Conservation (phyloP, 192 early-diverging fungal species). For the Spinellus fusiger region DNA sequence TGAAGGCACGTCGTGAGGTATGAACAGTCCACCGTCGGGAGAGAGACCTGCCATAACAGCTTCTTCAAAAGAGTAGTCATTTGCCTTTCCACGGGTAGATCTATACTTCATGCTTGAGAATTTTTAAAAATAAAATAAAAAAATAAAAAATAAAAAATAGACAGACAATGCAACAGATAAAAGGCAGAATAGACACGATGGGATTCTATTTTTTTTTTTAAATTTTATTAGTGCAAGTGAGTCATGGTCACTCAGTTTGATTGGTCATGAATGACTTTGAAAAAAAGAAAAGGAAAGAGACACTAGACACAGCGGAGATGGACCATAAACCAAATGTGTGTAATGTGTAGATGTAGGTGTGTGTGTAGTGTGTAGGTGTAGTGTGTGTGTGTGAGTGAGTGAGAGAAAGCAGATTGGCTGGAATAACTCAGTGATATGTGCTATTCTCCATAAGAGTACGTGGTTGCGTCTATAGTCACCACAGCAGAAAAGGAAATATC, state of each 20-base stretch:
- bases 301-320: not conserved
- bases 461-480: too few relatives aligned
- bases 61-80: conserved; percentile 76
- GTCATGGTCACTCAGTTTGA: not conserved
- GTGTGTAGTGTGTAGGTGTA: too few relatives aligned
- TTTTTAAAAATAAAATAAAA: conserved; percentile 6
- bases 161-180: too few relatives aligned
- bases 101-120: conserved; percentile 76
- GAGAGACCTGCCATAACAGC: conserved; percentile 89
- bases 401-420: too few relatives aligned
- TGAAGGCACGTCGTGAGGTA: conserved; percentile 77
- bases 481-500: too few relatives aligned
- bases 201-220: not conserved
- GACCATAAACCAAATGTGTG: not conserved
- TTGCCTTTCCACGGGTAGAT: conserved; percentile 78
- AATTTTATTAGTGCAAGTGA: not conserved
- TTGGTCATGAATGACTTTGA: not conserved
- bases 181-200: not conserved
- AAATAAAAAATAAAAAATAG: not conserved
- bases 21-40: conserved; percentile 91
- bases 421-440: too few relatives aligned
- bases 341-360: too few relatives aligned
- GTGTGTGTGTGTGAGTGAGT: too few relatives aligned
- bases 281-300: not conserved
- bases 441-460: too few relatives aligned